These are phyloP conservation scores for Fusarium sp. DNA, from an alignment of 2,329 filamentous ascomycete genomes.

Conservation along the genomic window DNA sequence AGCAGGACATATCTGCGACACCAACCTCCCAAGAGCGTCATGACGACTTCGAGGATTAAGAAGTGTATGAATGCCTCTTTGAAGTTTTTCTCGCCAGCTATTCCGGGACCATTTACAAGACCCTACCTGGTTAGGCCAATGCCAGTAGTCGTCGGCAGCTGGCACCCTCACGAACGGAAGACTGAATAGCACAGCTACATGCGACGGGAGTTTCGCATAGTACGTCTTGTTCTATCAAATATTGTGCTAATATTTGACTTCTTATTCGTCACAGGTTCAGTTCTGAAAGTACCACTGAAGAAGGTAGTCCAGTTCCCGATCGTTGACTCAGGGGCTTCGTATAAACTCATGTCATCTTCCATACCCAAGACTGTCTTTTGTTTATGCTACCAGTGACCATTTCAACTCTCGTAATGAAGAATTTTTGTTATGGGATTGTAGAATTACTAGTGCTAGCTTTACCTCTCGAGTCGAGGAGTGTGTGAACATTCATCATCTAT, in stretches of 20 bases:
- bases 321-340: not conserved
- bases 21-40: not conserved
- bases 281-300: not conserved
- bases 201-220: not conserved
- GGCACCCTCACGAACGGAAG: not conserved
- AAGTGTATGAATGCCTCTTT: rapidly evolving
- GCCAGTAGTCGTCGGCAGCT: not conserved
- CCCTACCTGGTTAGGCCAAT: not conserved
- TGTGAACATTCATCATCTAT: not conserved
- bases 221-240: not conserved
- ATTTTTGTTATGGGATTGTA: not conserved
- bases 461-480: not conserved
- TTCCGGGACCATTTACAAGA: not conserved
- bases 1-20: not conserved
- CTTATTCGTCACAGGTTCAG: not conserved
- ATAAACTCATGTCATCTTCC: not conserved
- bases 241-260: not conserved
- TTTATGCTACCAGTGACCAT: not conserved
- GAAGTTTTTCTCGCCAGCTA: rapidly evolving
- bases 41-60: not conserved
- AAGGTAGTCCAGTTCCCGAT: not conserved
- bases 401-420: not conserved
- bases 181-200: not conserved
- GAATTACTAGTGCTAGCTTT: not conserved
- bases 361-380: not conserved